Conservation (phyloP, 1,284 basidiomycete species). For the Flammula alnicola region DNA sequence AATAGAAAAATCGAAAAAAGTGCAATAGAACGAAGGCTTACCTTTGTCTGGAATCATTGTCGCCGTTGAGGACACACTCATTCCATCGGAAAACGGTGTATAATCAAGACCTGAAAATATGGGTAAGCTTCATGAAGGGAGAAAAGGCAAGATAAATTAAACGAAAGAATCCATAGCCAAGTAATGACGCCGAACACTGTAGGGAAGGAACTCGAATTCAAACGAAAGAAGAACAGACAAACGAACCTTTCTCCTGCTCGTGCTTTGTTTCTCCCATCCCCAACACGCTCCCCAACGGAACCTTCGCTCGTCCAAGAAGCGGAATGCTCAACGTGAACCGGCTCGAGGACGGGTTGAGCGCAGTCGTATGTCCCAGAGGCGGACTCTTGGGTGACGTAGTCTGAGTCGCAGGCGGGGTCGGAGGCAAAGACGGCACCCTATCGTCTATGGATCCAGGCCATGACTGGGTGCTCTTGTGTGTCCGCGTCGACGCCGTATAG, state of each 20-base stretch:
- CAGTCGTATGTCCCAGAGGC: slow-evolving; percentile 16
- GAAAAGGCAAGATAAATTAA: too few species aligned
- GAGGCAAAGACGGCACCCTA: slow-evolving; percentile 23
- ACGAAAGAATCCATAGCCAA: too few species aligned
- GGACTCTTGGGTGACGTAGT: background rate
- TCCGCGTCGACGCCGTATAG: background rate
- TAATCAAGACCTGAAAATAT: too few species aligned
- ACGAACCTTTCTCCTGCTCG: background rate
- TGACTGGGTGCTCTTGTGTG: background rate
- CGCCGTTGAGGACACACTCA: too few species aligned
- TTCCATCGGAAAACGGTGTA: too few species aligned
- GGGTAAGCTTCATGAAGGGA: too few species aligned
- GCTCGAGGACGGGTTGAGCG: slow-evolving; percentile 32
- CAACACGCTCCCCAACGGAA: slow-evolving; percentile 37
- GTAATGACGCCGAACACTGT: too few species aligned
- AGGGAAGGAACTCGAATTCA: too few species aligned
- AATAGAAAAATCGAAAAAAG: too few species aligned
- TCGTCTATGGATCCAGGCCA: slow-evolving; percentile 27
- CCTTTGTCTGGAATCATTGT: too few species aligned
- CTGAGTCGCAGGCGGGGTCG: slow-evolving; percentile 13
- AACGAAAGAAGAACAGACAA: too few species aligned
- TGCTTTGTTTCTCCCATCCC: background rate
- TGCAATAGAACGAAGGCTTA: too few species aligned
- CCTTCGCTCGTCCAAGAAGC: slow-evolving; percentile 54
- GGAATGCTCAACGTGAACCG: slow-evolving; percentile 53